phyloP scores from a whole-genome alignment of 768 basidiomycete genomes.

The Russula lepida region DNA sequence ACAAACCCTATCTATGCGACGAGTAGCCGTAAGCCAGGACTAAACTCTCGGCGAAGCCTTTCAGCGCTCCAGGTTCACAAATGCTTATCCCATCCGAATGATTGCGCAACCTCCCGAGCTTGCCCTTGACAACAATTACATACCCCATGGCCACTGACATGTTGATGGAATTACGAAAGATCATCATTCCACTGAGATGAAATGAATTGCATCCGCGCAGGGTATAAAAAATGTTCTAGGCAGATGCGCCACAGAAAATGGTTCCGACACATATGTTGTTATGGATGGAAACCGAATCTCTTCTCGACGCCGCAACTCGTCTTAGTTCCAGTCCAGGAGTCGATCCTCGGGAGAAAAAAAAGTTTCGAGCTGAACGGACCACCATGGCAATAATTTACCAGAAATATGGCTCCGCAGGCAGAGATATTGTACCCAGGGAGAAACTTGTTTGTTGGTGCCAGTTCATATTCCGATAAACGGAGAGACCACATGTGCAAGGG shows the following conservation, averaged over 20 bases:
- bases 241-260: slow-evolving; percentile 33
- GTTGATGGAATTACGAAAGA: slow-evolving; percentile 29
- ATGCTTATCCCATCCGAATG: background rate
- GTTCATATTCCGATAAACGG: background rate
- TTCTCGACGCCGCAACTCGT: background rate
- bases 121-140: background rate
- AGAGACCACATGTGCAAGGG: background rate
- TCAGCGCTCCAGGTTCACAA: background rate
- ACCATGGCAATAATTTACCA: background rate
- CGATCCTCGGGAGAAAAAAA: background rate
- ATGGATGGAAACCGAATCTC: background rate
- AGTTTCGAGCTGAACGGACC: background rate
- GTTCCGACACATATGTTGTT: background rate
- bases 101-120: background rate
- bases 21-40: background rate
- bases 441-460: background rate
- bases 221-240: slow-evolving; percentile 27
- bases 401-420: background rate
- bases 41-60: background rate
- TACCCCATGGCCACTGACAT: background rate
- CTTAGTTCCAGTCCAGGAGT: background rate
- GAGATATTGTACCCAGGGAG: background rate
- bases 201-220: slow-evolving; percentile 30
- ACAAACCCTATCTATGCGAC: background rate
- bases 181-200: slow-evolving; percentile 26